Conservation (phyloP, 1,139 yeast species). For the Hyphopichia fennica region DNA sequence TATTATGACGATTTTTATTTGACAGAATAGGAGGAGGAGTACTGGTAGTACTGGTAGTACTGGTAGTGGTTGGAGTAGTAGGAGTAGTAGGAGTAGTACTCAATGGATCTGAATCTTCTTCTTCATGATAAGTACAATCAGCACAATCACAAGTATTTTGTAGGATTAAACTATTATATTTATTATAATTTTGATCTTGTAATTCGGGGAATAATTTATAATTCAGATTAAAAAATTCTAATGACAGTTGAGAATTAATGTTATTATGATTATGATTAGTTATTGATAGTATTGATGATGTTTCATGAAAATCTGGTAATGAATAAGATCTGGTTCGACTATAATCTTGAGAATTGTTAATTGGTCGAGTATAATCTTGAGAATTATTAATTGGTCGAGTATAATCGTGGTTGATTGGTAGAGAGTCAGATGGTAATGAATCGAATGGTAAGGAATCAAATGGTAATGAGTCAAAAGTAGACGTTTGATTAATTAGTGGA, state of each 20-base stretch:
- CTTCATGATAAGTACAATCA: slow-evolving; percentile 1
- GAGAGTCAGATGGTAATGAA: no score
- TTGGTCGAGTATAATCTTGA: no score
- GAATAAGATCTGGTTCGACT: not conserved
- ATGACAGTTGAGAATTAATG: not conserved
- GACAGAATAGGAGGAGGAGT: not conserved
- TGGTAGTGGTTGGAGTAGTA: not conserved
- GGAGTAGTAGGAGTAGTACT: not conserved
- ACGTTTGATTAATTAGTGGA: not conserved
- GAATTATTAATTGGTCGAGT: no score
- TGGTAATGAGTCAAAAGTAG: not conserved
- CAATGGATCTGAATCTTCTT: not conserved
- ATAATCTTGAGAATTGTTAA: no score
- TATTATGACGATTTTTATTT: not conserved
- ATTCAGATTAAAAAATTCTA: not conserved
- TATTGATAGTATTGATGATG: not conserved
- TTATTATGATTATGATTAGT: not conserved
- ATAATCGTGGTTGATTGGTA: no score
- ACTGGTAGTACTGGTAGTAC: not conserved
- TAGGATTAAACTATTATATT: slow-evolving; percentile 1
- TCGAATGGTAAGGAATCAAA: not conserved
- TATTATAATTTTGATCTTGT: not conserved
- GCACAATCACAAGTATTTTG: not conserved
- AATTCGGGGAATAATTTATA: not conserved
- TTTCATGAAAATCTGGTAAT: not conserved